Evolutionary conservation across 192 early-diverging fungal genomes (phyloP), one percentile per base, ranked within the genome.

Genomic region (Podila verticillata): DNA sequence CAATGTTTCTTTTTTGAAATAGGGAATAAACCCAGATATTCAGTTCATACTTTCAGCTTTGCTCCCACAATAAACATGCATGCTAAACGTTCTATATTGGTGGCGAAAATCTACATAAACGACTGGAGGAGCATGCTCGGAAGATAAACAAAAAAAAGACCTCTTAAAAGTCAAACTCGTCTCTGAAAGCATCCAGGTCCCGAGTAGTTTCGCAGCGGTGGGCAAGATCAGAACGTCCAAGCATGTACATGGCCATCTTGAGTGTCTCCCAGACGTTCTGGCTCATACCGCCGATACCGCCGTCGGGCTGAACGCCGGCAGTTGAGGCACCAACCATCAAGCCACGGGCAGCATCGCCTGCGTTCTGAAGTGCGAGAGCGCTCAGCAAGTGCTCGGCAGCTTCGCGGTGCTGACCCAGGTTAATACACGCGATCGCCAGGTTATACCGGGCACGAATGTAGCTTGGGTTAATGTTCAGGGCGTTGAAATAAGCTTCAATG

Each of bases 361-460:
- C 67, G 48, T 90, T 87, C 80, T 99, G 98, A 30, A 96, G 84
- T 2, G 92, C 85, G 49, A 99, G 83, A 7, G 96, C 94, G n/a
- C 89, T 91, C 30, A 99, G 83, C 34, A 98, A 83, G 84, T 99
- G 95, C 67, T 96, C 95, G 13, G 93, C 96, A 0, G 97, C 96
- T 71, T 99, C 97, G 20, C 85, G 82, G 70, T 96, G 94, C 81
- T 94, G 90, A 15, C 92, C 90, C 63, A 99, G 75, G 80, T 96
- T 95, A 57, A 98, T 94, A 70, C 94, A 96, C 28, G 91, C 89
- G 56, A 99, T 93, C 13, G 96, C 95, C 26, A 99, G 83, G 83
- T 99, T 99, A 87, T 97, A 99, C 36, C 97, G 89, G 7, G 96
- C 98, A 30, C 98, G 92, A 49, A 99, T 92, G 87, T 93, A 99